Percentiles rank a stretch among this genome's conserved stretches.
Evolutionary conservation across 208 protist species (phyloP).

Genomic region (Leishmania arabica): DNA sequence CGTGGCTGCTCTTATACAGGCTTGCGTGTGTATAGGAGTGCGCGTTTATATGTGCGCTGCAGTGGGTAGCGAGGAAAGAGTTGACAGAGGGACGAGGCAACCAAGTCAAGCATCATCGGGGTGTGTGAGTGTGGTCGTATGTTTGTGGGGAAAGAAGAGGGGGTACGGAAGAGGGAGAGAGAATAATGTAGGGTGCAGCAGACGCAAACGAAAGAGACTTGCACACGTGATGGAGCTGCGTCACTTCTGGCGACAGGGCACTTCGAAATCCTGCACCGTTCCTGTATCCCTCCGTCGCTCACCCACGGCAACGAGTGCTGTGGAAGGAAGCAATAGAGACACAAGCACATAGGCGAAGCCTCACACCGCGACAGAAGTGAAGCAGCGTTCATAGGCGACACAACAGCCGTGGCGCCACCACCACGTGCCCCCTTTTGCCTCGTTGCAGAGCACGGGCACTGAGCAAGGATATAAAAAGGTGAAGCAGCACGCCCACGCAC

Average conservation of each 20-base stretch:
- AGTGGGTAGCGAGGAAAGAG: neutral
- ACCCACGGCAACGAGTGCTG: too few relatives aligned
- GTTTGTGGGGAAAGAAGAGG: neutral
- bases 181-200: neutral
- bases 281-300: neutral
- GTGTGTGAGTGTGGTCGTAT: conserved; percentile 6
- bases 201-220: neutral
- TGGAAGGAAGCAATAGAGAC: neutral
- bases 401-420: neutral
- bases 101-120: neutral
- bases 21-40: neutral
- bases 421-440: neutral
- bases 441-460: neutral
- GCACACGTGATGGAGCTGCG: neutral
- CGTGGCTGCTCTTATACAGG: neutral
- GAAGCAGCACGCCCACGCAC: neutral
- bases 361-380: neutral
- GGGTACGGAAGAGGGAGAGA: neutral
- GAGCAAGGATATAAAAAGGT: neutral
- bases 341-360: neutral
- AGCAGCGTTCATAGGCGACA: neutral
- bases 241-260: neutral
- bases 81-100: neutral
- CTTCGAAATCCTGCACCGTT: neutral
- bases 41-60: too few relatives aligned